Base-by-base conservation (phyloP, 495 filamentous ascomycete species). In the Aspergillus sparsus region DNA sequence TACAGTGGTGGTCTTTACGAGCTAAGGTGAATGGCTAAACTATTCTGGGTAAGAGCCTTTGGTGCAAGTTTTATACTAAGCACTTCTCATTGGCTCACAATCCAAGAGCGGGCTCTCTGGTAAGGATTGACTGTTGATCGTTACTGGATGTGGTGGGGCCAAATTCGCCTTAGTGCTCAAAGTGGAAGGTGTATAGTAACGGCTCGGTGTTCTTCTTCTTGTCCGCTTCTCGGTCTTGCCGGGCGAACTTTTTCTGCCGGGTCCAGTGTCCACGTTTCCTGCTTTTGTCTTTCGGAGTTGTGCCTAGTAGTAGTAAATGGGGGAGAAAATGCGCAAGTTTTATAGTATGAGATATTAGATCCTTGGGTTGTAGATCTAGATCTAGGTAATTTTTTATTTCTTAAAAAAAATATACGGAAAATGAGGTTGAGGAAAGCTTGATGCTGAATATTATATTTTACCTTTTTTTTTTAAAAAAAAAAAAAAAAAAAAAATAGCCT, bases 41-140 rank as follows among this genome's bases (percentile, higher is more conserved):
- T 34, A 5, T 1, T 11, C 33, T 32, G 1, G 46, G 62, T 33
- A 64, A 60, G 57, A 64, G 62, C 44, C 57, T 49, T 50, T 27
- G 11, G 44, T 52, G 56, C 51, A 50, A 56, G 52, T 59, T 60
- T 55, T 32, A 44, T 55, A 15, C 55, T 36, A 33, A 55, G 44
- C 7, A 35, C 16, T 31, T 8, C 33, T 65, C 46, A 61, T 34
- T 65, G 62, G 62, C 44, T 55, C 49, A 21, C 8, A 27, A 21
- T 27, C 10, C 13, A 5, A 52, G 45, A 18, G 53, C 39, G 61
- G 62, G 37, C 60, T 64, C 55, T 37, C 62, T 53, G 62, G 35
- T 44, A 58, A 60, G 57, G 58, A 60, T 42, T 65, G 54, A 64
- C 18, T 18, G 57, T 6, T 36, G 58, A 65, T 65, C 62, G 42